Percentiles rank a stretch among this genome's conserved stretches.
Conservation (phyloP, 768 basidiomycete genomes). For the Russula ochroleuca region DNA sequence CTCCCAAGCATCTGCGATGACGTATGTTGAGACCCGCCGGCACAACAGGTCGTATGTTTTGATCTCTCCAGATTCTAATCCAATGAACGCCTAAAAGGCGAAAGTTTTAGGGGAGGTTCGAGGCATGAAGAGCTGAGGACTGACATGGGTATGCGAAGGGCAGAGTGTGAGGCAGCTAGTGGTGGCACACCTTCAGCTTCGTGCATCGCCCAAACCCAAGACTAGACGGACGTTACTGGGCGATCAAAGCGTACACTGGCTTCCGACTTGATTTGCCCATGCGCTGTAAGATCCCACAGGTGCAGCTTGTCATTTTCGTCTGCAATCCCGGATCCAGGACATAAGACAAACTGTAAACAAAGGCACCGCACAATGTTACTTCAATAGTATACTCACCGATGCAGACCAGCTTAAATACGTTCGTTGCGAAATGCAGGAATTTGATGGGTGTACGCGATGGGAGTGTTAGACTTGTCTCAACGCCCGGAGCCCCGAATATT, state of each 20-base stretch:
- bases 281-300: slow-evolving; percentile 54
- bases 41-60: slow-evolving; percentile 75
- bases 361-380: slow-evolving; percentile 23
- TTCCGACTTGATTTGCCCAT: slow-evolving; percentile 51
- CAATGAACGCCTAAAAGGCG: slow-evolving; percentile 43
- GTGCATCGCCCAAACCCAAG: not conserved
- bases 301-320: slow-evolving; percentile 55
- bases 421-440: slow-evolving; percentile 58
- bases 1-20: slow-evolving; percentile 72
- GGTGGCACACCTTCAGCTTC: slow-evolving; percentile 16
- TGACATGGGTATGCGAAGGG: slow-evolving; percentile 69
- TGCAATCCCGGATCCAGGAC: slow-evolving; percentile 11
- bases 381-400: slow-evolving; percentile 61
- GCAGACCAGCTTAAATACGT: slow-evolving; percentile 52
- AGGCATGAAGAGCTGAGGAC: slow-evolving; percentile 29
- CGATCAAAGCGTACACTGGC: slow-evolving; percentile 48
- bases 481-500: slow-evolving; percentile 64
- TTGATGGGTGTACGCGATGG: slow-evolving; percentile 44
- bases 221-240: slow-evolving; percentile 36
- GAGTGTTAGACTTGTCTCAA: slow-evolving; percentile 50
- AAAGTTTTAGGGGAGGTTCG: not conserved
- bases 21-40: slow-evolving; percentile 59
- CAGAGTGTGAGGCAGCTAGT: slow-evolving; percentile 53
- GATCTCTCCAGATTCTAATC: slow-evolving; percentile 54
- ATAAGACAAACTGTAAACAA: not conserved